Conservation (phyloP, 768 basidiomycete species). For the Filobasidium wieringae region DNA sequence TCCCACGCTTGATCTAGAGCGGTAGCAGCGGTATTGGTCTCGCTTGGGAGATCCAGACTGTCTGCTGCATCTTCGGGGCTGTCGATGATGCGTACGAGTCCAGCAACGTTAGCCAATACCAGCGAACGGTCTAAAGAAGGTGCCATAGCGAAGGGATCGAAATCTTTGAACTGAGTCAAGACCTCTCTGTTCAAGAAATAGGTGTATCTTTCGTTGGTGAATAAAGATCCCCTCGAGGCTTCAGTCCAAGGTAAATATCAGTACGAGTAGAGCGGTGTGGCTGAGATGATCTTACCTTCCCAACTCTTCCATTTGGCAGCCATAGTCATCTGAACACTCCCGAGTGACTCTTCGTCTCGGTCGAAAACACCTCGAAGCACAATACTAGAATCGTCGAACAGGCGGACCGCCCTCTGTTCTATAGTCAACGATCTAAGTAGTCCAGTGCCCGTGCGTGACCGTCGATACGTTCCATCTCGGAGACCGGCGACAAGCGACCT, state of each 20-base stretch:
- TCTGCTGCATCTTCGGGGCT: not conserved
- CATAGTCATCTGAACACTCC: not conserved
- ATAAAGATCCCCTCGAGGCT: not conserved
- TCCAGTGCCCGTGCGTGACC: not conserved
- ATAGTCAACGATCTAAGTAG: not conserved
- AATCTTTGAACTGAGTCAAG: not conserved
- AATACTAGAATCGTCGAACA: not conserved
- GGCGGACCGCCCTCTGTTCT: not conserved
- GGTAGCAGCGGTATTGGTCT: not conserved
- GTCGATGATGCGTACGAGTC: not conserved
- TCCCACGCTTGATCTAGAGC: not conserved
- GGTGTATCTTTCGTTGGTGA: not conserved
- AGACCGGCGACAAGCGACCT: not conserved
- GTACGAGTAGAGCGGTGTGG: not conserved
- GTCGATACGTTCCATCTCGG: not conserved
- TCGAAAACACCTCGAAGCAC: not conserved
- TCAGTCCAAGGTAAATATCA: not conserved
- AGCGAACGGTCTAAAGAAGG: not conserved
- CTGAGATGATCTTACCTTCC: no score
- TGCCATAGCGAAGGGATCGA: not conserved
- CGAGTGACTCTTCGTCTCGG: not conserved
- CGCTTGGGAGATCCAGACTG: not conserved
- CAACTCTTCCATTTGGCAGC: not conserved
- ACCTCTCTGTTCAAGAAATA: not conserved
- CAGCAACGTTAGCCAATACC: not conserved